Conservation (phyloP, 345 rosid genomes). For the Jatropha curcas region DNA sequence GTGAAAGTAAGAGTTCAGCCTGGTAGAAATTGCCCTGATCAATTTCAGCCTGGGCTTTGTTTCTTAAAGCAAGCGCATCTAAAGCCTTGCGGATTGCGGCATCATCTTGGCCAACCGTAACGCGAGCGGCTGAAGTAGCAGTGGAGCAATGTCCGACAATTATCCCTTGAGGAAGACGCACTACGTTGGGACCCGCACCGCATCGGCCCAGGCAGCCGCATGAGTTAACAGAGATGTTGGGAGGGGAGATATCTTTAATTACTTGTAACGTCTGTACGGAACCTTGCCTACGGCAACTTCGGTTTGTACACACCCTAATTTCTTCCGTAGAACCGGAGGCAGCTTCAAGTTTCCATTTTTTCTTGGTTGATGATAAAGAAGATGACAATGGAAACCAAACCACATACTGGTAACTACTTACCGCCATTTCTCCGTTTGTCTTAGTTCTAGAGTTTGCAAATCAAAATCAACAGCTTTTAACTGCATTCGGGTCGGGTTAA, state of each 20-base stretch:
- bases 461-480: no score
- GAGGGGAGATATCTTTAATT: constrained; percentile 62
- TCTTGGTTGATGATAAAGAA: background rate
- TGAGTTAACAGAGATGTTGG: constrained; percentile 53
- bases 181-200: constrained; percentile 87
- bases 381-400: background rate
- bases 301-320: constrained; percentile 30
- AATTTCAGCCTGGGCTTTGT: constrained; percentile 55
- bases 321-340: constrained; percentile 2
- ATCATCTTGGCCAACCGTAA: constrained; percentile 31
- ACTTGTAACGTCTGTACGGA: constrained; percentile 64
- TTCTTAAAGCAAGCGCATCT: constrained; percentile 62
- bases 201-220: constrained; percentile 84
- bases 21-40: constrained; percentile 48
- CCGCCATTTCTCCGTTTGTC: background rate
- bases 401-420: background rate
- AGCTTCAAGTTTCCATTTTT: background rate
- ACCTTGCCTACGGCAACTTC: constrained; percentile 66
- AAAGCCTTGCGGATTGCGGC: constrained; percentile 34
- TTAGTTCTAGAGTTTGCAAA: no score
- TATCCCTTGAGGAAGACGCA: constrained; percentile 62
- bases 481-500: no score
- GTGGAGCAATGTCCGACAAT: constrained; percentile 70
- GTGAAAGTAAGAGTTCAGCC: constrained; percentile 60
- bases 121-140: constrained; percentile 60